Percentiles rank a stretch among this genome's conserved stretches.
phyloP scores from a whole-genome alignment of 225 moss, liverwort and hornwort genomes.

The Physcomitrellopsis africana region DNA sequence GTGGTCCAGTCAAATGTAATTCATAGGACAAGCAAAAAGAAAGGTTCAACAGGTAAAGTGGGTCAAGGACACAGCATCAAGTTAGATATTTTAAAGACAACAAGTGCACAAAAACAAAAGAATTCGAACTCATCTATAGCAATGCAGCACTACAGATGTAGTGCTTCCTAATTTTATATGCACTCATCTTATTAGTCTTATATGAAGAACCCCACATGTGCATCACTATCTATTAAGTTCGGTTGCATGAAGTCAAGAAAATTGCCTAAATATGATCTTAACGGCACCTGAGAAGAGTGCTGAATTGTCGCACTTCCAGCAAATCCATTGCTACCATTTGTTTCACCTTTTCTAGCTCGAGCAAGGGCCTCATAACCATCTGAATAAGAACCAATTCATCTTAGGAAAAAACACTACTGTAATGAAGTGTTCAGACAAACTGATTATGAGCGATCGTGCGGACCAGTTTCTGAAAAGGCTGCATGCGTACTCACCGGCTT shows the following conservation, averaged over 20 bases:
- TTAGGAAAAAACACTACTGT: slow-evolving; percentile 20
- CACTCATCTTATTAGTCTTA: neutral
- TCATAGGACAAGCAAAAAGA: neutral
- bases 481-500: slow-evolving; percentile 59
- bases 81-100: neutral
- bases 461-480: slow-evolving; percentile 17
- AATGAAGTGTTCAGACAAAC: neutral
- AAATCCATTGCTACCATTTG: slow-evolving; percentile 48
- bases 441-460: slow-evolving; percentile 18
- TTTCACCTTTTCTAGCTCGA: slow-evolving; percentile 66
- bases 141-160: neutral
- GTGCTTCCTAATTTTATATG: neutral
- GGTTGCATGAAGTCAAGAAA: slow-evolving; percentile 20
- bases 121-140: neutral
- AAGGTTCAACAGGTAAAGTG: neutral
- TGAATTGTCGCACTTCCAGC: slow-evolving; percentile 22
- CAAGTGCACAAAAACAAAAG: neutral
- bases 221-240: slow-evolving; percentile 4
- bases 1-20: slow-evolving; percentile 10
- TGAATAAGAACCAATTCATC: slow-evolving; percentile 38
- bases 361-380: slow-evolving; percentile 89
- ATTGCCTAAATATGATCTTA: slow-evolving; percentile 14
- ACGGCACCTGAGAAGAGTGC: slow-evolving; percentile 42
- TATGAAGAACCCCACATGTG: slow-evolving; percentile 10
- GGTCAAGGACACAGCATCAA: neutral